A percentile compares a stretch with the other conserved stretches of the same genome.
These are phyloP conservation scores for Metschnikowia proteae DNA, from an alignment of 805 yeast genomes.

Conservation along the genomic window DNA sequence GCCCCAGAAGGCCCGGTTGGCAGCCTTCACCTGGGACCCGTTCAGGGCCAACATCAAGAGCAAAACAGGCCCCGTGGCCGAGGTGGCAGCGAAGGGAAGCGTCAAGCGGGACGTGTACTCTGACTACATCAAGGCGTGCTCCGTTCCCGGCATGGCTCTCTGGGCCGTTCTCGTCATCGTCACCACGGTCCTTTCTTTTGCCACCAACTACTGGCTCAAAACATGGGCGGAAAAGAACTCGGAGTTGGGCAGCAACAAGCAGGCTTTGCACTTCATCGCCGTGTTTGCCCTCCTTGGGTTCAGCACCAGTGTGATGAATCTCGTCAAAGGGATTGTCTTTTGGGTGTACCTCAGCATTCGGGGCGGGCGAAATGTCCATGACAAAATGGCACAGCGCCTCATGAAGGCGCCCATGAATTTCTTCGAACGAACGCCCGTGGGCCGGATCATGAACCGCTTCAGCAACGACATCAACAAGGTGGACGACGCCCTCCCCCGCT, in stretches of 20 bases:
- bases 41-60: constrained; percentile 24
- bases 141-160: constrained; percentile 44
- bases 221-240: constrained; percentile 61
- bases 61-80: constrained; percentile 16
- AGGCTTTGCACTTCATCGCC: constrained; percentile 46
- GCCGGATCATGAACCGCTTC: constrained; percentile 62
- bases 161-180: constrained; percentile 30
- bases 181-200: constrained; percentile 31
- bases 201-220: constrained; percentile 62
- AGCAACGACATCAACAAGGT: constrained; percentile 58
- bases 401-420: constrained; percentile 60
- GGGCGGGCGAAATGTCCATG: constrained; percentile 55
- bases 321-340: constrained; percentile 45
- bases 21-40: constrained; percentile 40
- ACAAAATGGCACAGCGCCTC: constrained; percentile 51
- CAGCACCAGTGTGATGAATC: constrained; percentile 45
- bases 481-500: constrained; percentile 55
- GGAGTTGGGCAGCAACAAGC: constrained; percentile 36
- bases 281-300: constrained; percentile 57
- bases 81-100: constrained; percentile 53
- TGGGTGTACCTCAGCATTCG: constrained; percentile 52
- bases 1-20: constrained; percentile 12
- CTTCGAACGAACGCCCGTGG: constrained; percentile 67
- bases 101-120: constrained; percentile 53
- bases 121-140: constrained; percentile 59